Evolutionary conservation across 2,329 filamentous ascomycete genomes (phyloP).

Genomic region (Aspergillus amoenus): DNA sequence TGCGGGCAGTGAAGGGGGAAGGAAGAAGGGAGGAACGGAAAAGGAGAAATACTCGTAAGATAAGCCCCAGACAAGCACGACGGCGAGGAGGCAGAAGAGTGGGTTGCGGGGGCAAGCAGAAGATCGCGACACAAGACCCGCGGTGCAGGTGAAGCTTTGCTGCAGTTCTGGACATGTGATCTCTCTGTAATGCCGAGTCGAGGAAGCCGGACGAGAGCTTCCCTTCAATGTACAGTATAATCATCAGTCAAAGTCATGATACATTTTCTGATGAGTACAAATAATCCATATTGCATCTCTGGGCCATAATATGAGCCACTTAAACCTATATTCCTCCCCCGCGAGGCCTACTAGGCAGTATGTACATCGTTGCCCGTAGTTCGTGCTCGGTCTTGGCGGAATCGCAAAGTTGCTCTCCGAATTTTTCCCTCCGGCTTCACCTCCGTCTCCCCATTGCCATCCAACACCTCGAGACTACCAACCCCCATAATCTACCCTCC

Average conservation of each 20-base stretch:
- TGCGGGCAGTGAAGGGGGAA: constrained; percentile 25
- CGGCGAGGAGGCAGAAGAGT: not conserved
- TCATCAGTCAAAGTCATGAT: too few relatives aligned
- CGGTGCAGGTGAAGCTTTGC: constrained; percentile 16
- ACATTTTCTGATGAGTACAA: too few relatives aligned
- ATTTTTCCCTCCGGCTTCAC: constrained; percentile 18
- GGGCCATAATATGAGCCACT: not conserved
- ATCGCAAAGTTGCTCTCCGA: constrained; percentile 17
- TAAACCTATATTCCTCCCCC: not conserved
- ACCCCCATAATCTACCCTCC: not conserved
- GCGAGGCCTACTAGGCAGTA: not conserved
- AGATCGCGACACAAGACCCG: constrained; percentile 9
- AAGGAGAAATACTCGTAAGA: constrained; percentile 3
- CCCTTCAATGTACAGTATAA: too few relatives aligned
- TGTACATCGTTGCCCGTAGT: not conserved
- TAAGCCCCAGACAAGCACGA: constrained; percentile 2
- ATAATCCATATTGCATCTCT: too few relatives aligned
- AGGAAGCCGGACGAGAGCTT: not conserved
- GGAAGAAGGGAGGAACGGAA: constrained; percentile 6
- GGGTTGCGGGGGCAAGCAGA: constrained; percentile 5
- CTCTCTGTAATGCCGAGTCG: constrained; percentile 7
- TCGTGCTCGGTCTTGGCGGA: not conserved
- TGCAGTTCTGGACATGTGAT: constrained; percentile 19
- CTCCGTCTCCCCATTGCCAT: constrained; percentile 19
- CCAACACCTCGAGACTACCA: constrained; percentile 1